Evolutionary conservation across 2,329 filamentous ascomycete species (phyloP), one percentile per base, ranked within the genome.

Genomic region (Davidsoniella eucalypti): DNA sequence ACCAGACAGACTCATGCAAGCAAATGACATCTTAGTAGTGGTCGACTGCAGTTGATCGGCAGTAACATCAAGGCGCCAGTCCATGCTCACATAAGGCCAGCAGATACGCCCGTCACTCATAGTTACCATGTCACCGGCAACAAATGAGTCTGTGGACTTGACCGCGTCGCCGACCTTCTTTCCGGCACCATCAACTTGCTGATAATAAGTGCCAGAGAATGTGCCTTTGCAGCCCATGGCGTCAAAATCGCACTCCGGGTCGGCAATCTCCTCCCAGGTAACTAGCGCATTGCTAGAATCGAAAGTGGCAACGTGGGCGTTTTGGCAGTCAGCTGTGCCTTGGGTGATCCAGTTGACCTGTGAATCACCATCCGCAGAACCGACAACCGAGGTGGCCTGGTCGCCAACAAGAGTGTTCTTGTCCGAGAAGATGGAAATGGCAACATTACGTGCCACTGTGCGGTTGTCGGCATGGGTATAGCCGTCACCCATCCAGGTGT

Each of bases 51-150:
- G 26, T 21, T n/a, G 8, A 44, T 58, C 57, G 12, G 38, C 47
- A 39, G 64, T 56, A 47, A 55, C 52, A 47, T 62, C 63, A 44
- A 72, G 58, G 52, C 65, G 61, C 74, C 74, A 77, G 33, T 64
- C 64, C 71, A 75, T 75, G 59, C 65, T 65, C 49, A 76, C 71
- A 54, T 76, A 78, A 23, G 74, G 74, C 74, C 73, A 80, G 67
- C 76, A 80, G 56, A 80, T 67, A 44, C 71, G 66, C 18, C 71
- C 72, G 53, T 76, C 72, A n/a, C 62, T 56, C 65, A 76, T 71
- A 29, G 72, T 76, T 9, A 76, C 74, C 67, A 80, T 77, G 57
- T 80, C 76, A 38, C 76, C 76, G 6, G 75, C 72, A 43, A 80
- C 73, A 56, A 68, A 76, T n/a, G 71, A 69, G 58, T 77, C 67